These are phyloP conservation scores for Diaporthe citrichinensis DNA, from an alignment of 2,329 filamentous ascomycete genomes.

Conservation along the genomic window DNA sequence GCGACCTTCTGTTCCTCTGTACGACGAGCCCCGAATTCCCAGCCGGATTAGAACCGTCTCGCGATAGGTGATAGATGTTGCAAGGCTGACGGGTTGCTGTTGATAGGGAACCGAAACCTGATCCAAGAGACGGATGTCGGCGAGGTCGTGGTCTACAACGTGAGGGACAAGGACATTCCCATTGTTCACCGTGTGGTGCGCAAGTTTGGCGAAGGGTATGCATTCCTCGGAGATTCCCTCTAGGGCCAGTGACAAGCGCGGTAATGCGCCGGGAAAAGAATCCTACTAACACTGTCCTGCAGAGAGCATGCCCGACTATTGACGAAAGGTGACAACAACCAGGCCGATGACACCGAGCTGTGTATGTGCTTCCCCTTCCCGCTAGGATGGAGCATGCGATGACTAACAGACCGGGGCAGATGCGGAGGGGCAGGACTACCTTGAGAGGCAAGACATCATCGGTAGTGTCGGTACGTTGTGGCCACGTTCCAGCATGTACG, in stretches of 20 bases:
- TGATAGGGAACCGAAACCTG: constrained; percentile 72
- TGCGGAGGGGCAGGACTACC: constrained; percentile 86
- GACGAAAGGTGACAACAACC: constrained; percentile 98
- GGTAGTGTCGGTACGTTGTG: constrained; percentile 75
- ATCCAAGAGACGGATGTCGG: constrained; percentile 68
- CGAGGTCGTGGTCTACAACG: constrained; percentile 79
- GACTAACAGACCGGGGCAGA: constrained; percentile 55
- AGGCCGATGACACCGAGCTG: constrained; percentile 89
- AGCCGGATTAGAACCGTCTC: neutral
- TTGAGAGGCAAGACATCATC: constrained; percentile 90
- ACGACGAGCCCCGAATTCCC: neutral
- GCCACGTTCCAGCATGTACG: neutral
- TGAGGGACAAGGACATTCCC: constrained; percentile 93
- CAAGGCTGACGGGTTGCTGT: constrained; percentile 4
- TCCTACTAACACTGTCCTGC: constrained; percentile 31
- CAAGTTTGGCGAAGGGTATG: constrained; percentile 73
- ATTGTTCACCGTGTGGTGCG: constrained; percentile 95
- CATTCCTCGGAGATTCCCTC: constrained; percentile 28
- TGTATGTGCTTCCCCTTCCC: constrained; percentile 27
- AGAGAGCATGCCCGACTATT: constrained; percentile 79
- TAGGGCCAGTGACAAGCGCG: neutral
- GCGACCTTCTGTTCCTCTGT: constrained; percentile 81
- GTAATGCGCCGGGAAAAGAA: neutral
- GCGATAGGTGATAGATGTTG: too few species aligned
- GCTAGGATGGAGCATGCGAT: neutral